Conservation (phyloP, 805 yeast genomes). For the Candida peoriensis region DNA sequence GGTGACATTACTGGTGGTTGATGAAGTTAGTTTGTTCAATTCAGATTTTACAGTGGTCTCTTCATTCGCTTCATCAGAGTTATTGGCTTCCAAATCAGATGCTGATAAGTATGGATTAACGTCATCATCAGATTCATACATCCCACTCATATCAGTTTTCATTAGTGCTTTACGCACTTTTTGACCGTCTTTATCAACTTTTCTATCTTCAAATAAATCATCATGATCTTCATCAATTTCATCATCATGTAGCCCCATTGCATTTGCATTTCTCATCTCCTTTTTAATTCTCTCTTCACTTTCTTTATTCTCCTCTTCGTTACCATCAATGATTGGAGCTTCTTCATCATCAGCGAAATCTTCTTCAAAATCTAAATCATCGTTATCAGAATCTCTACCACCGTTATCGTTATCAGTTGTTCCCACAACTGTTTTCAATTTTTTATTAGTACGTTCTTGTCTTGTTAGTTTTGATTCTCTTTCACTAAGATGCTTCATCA, state of each 20-base stretch:
- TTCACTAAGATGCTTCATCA: slow-evolving; percentile 83
- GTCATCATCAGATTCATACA: slow-evolving; percentile 75
- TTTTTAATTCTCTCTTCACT: slow-evolving; percentile 79
- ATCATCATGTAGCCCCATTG: slow-evolving; percentile 57
- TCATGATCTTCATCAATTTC: slow-evolving; percentile 60
- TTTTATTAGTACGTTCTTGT: slow-evolving; percentile 41
- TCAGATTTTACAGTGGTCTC: slow-evolving; percentile 37
- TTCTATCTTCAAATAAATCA: slow-evolving; percentile 68
- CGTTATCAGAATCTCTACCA: slow-evolving; percentile 71
- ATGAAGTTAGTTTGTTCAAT: slow-evolving; percentile 23
- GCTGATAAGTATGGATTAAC: slow-evolving; percentile 77
- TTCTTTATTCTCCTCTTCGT: slow-evolving; percentile 90
- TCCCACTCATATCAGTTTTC: slow-evolving; percentile 77
- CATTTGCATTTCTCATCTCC: slow-evolving; percentile 80
- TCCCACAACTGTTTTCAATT: slow-evolving; percentile 45
- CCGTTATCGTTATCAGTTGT: slow-evolving; percentile 33
- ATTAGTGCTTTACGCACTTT: slow-evolving; percentile 77
- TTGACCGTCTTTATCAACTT: slow-evolving; percentile 87
- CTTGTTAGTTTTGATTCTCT: slow-evolving; percentile 48
- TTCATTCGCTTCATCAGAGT: slow-evolving; percentile 36
- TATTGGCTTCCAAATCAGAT: slow-evolving; percentile 48
- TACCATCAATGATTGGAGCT: slow-evolving; percentile 94
- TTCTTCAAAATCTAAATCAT: slow-evolving; percentile 91
- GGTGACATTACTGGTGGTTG: slow-evolving; percentile 14
- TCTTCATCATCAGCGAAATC: slow-evolving; percentile 99